These are phyloP conservation scores for Lactarius tabidus DNA, from an alignment of 768 basidiomycete species.

Conservation along the genomic window DNA sequence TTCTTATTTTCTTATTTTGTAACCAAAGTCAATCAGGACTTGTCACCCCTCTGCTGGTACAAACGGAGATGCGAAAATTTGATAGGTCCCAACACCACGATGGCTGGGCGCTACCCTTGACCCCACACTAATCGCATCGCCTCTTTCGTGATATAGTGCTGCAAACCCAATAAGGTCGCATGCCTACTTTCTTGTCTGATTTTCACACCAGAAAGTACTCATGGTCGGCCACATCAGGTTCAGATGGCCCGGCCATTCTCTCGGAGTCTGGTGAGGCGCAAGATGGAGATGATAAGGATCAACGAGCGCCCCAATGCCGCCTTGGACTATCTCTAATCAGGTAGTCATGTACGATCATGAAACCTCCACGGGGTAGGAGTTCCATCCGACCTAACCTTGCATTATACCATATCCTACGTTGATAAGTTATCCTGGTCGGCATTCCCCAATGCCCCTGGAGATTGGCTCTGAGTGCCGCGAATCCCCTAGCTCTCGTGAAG, in stretches of 20 bases:
- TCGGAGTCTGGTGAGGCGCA: slow-evolving; percentile 12
- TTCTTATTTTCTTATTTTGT: slow-evolving; percentile 9
- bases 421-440: not conserved
- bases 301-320: not conserved
- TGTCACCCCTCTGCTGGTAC: slow-evolving; percentile 5
- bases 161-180: slow-evolving; percentile 16
- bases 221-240: not conserved
- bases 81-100: not conserved
- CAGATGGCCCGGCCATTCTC: not conserved
- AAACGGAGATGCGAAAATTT: slow-evolving; percentile 4
- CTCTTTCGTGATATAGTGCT: not conserved
- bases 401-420: slow-evolving; percentile 11
- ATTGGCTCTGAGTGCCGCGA: not conserved
- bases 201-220: slow-evolving; percentile 18
- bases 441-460: slow-evolving; percentile 1
- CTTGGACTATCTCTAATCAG: slow-evolving; percentile 6
- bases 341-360: not conserved
- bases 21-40: slow-evolving; percentile 9
- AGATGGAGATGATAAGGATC: slow-evolving; percentile 12
- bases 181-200: not conserved
- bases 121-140: slow-evolving; percentile 5
- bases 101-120: not conserved
- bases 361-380: slow-evolving; percentile 6
- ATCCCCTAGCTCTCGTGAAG: not conserved
- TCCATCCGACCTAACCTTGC: not conserved